phyloP scores from a whole-genome alignment of 2,329 filamentous ascomycete genomes.

The Clonostachys rhizophaga region DNA sequence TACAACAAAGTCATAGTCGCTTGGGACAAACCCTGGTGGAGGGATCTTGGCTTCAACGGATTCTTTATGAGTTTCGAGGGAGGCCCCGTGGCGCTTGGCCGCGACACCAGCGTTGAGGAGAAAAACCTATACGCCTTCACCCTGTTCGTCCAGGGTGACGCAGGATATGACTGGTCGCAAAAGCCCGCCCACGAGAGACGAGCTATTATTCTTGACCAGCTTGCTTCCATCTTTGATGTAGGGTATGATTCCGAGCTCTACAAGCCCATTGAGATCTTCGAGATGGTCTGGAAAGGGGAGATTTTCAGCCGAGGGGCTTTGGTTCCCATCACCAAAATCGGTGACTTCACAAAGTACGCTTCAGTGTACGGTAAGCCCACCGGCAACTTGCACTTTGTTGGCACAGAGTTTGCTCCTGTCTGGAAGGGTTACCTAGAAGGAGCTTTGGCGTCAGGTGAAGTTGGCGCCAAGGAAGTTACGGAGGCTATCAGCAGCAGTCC shows the following conservation, averaged over 20 bases:
- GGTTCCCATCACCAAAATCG: conserved; percentile 13
- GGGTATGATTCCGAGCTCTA: conserved; percentile 3
- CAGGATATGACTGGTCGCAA: conserved; percentile 1
- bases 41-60: conserved; percentile 20
- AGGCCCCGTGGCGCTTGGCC: conserved; percentile 24
- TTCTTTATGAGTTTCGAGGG: conserved; percentile 23
- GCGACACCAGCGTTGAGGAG: conserved; percentile 24
- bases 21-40: conserved; percentile 12
- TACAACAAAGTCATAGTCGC: conserved; percentile 26
- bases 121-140: conserved; percentile 12
- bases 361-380: no score
- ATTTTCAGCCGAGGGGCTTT: conserved; percentile 15
- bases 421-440: conserved; percentile 51
- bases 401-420: conserved; percentile 38
- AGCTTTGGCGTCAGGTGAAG: conserved; percentile 36
- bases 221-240: conserved; percentile 13
- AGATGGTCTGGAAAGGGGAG: conserved; percentile 12
- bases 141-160: no score
- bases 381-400: conserved; percentile 37
- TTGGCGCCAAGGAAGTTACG: conserved; percentile 33
- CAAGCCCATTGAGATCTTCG: conserved; percentile 9
- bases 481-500: no score
- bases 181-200: conserved; percentile 12
- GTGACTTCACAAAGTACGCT: conserved; percentile 8
- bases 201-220: conserved; percentile 17